phyloP scores from a whole-genome alignment of 2,329 filamentous ascomycete species.

The Tolypocladium paradoxum region DNA sequence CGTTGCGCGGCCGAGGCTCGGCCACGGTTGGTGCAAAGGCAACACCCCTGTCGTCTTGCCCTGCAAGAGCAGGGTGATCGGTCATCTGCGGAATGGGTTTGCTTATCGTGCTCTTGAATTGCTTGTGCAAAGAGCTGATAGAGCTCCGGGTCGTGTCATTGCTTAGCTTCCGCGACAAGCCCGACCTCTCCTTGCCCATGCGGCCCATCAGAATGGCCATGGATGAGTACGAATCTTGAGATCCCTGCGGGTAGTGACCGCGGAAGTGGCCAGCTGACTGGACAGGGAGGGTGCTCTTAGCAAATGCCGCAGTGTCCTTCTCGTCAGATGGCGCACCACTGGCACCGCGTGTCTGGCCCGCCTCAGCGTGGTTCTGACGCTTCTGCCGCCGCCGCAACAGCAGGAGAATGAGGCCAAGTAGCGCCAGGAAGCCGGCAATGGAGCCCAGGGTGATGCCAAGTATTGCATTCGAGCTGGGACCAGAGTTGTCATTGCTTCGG shows the following conservation, averaged over 20 bases:
- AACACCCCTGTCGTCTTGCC: constrained; percentile 31
- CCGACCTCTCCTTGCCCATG: constrained; percentile 33
- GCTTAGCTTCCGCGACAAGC: constrained; percentile 43
- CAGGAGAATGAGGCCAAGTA: constrained; percentile 65
- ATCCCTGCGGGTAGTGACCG: constrained; percentile 41
- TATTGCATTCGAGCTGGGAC: constrained; percentile 42
- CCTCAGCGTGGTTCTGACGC: constrained; percentile 39
- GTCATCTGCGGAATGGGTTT: constrained; percentile 44
- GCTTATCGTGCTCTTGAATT: constrained; percentile 52
- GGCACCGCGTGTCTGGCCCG: constrained; percentile 30
- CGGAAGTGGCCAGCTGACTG: constrained; percentile 28
- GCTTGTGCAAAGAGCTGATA: constrained; percentile 45
- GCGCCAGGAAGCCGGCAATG: constrained; percentile 60
- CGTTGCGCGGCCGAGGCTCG: constrained; percentile 24
- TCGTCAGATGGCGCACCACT: constrained; percentile 40
- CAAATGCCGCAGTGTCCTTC: constrained; percentile 42
- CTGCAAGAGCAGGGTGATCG: constrained; percentile 19
- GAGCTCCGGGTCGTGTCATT: constrained; percentile 40
- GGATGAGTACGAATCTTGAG: constrained; percentile 49
- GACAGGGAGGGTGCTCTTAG: constrained; percentile 28
- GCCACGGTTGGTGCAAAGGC: constrained; percentile 23
- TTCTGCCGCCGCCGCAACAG: constrained; percentile 40
- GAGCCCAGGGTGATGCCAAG: constrained; percentile 74
- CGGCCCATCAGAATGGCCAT: constrained; percentile 58
- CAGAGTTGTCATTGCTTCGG: constrained; percentile 16